phyloP scores from a whole-genome alignment of 2,329 filamentous ascomycete species.

The Podosphaera xanthii region DNA sequence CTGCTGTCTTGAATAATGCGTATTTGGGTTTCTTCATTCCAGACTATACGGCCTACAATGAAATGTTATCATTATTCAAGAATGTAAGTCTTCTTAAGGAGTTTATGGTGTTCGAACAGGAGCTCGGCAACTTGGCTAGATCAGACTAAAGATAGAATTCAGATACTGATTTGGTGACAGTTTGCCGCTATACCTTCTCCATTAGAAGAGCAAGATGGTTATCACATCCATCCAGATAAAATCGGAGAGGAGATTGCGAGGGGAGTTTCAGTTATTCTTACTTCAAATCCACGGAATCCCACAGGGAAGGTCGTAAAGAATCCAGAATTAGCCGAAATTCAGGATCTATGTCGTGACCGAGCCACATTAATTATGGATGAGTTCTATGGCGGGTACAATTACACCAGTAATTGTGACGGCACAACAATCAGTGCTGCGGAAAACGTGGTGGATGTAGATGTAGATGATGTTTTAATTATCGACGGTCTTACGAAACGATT shows the following conservation, averaged over 20 bases:
- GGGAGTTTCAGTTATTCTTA: conserved; percentile 71
- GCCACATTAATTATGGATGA: conserved; percentile 89
- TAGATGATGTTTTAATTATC: conserved; percentile 81
- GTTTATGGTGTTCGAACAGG: not conserved
- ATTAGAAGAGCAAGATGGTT: conserved; percentile 62
- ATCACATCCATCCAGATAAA: conserved; percentile 83
- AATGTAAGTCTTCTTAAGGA: conserved; percentile 31
- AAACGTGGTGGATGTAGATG: conserved; percentile 74
- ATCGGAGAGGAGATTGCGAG: conserved; percentile 78
- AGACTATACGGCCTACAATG: conserved; percentile 92
- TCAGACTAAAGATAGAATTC: not conserved
- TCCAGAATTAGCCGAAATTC: conserved; percentile 69
- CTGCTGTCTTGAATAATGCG: conserved; percentile 76
- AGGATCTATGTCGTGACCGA: conserved; percentile 75
- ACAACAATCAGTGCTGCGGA: conserved; percentile 71
- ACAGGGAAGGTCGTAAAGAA: conserved; percentile 73
- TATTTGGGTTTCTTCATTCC: conserved; percentile 88
- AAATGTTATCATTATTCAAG: conserved; percentile 88
- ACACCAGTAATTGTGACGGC: conserved; percentile 78
- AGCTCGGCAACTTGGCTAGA: not conserved
- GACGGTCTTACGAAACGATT: conserved; percentile 94
- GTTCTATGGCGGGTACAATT: conserved; percentile 94
- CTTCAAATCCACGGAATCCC: conserved; percentile 86
- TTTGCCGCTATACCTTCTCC: conserved; percentile 76
- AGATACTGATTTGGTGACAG: conserved; percentile 18